Evolutionary conservation across 208 protist genomes (phyloP).

Genomic region (Trypanosomatidae sp.): DNA sequence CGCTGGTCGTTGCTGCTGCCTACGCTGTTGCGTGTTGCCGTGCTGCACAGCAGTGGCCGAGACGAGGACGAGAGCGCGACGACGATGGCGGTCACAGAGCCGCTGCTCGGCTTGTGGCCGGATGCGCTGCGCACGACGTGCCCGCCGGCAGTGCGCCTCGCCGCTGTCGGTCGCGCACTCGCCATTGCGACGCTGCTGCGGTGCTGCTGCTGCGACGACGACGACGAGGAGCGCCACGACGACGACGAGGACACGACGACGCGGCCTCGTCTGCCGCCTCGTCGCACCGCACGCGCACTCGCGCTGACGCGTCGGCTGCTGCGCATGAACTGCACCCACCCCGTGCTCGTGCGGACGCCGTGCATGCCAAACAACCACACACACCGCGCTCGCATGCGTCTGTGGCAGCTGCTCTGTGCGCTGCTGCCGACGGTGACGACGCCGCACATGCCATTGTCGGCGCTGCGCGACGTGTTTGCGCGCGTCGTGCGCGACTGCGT

Average conservation of each 20-base stretch:
- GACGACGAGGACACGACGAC: too few species aligned
- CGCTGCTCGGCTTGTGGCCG: conserved; percentile 38
- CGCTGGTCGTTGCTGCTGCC: conserved; percentile 29
- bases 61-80: conserved; percentile 74
- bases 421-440: conserved; percentile 23
- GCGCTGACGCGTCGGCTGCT: conserved; percentile 41
- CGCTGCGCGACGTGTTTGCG: conserved; percentile 21
- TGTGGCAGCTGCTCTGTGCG: conserved; percentile 79
- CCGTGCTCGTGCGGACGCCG: conserved; percentile 46
- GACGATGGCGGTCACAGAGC: conserved; percentile 59
- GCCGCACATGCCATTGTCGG: conserved; percentile 7
- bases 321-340: conserved; percentile 40
- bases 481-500: conserved; percentile 30
- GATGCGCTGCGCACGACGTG: conserved; percentile 37
- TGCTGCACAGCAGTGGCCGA: conserved; percentile 55
- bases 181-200: conserved; percentile 50
- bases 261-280: too few species aligned
- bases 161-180: conserved; percentile 51
- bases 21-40: conserved; percentile 41
- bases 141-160: conserved; percentile 60
- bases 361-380: conserved; percentile 86
- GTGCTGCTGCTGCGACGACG: conserved; percentile 26
- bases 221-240: too few species aligned
- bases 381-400: conserved; percentile 70
- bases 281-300: conserved; percentile 8